Evolutionary conservation across 2,329 filamentous ascomycete species (phyloP), one percentile per base, ranked within the genome.

Genomic region (Bisporella sp.): DNA sequence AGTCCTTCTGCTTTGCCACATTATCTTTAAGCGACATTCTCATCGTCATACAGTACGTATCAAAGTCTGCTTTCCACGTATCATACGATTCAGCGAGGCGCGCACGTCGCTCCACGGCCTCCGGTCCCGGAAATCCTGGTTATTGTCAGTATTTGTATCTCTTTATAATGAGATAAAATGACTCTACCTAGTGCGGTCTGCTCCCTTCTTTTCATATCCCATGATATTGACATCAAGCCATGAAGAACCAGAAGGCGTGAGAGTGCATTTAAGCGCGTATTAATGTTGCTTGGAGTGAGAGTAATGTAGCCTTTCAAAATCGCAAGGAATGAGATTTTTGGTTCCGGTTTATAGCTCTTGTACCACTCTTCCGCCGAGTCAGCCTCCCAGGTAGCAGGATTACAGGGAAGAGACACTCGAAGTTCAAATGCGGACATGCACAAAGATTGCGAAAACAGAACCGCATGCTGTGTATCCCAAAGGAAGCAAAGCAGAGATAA

Each of bases 391-490:
- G 76, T 57, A 0, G 68, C 62, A 46, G 79, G 71, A 40, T 73
- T 70, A 57, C 77, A 82, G 0, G 80, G 81, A 2, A 84, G 62
- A 1, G 72, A 70, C 0, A 79, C 72, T 1, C 78, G 73, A 1
- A 85, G 69, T 57, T 84, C 80, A 46, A 82, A 83, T 0, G 79
- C 78, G 1, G 78, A 82, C 80, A 84, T 84, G 64, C 80, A 84
- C 0, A 84, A 70, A 5, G 77, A 81, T 59, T 84, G 80, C 12
- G 78, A 82, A 61, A 84, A 84, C 0, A 84, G 68, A 0, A 83
- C 78, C 0, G 80, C 79, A 52, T 84, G 79, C 48, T 84, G 79
- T 0, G 78, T 81, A 55, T 84, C 81, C 81, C 80, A 84, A 69
- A 84, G 77, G 60, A 84, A 85, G 59, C 79, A 84, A 5, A 81